Conservation (phyloP, 2,329 filamentous ascomycete species). For the Neonectria magnoliae region DNA sequence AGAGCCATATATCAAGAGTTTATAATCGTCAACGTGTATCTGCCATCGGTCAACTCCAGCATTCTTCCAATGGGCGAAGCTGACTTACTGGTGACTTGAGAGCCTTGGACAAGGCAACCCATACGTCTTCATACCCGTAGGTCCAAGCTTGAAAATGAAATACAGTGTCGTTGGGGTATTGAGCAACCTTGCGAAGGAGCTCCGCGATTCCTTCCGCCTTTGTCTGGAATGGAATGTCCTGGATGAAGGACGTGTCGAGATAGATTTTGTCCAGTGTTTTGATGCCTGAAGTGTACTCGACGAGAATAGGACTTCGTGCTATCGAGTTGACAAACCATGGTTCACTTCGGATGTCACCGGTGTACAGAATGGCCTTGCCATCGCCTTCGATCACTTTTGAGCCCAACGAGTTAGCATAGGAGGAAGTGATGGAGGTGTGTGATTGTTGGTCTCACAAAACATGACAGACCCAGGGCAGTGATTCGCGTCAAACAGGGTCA, state of each 20-base stretch:
- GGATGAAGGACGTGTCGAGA: slow-evolving; percentile 82
- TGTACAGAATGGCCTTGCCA: slow-evolving; percentile 81
- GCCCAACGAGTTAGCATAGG: neutral
- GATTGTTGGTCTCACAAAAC: slow-evolving; percentile 67
- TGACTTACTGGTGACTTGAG: slow-evolving; percentile 68
- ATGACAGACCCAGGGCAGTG: slow-evolving; percentile 92
- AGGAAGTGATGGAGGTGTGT: accelerated
- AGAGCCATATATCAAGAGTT: slow-evolving; percentile 75
- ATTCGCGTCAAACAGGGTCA: slow-evolving; percentile 90
- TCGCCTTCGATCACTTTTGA: slow-evolving; percentile 75
- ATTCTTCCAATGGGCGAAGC: neutral
- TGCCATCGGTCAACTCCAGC: slow-evolving; percentile 44
- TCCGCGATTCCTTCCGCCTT: slow-evolving; percentile 82
- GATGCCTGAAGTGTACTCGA: slow-evolving; percentile 76
- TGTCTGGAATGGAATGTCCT: slow-evolving; percentile 59
- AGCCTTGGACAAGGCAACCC: slow-evolving; percentile 79
- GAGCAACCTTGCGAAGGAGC: slow-evolving; percentile 72
- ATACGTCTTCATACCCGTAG: slow-evolving; percentile 90
- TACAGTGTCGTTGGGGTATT: slow-evolving; percentile 76
- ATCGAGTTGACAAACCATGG: slow-evolving; percentile 85
- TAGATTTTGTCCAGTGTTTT: slow-evolving; percentile 83
- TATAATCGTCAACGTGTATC: slow-evolving; percentile 87
- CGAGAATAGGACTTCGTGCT: slow-evolving; percentile 73
- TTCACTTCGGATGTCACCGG: slow-evolving; percentile 88
- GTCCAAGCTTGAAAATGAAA: slow-evolving; percentile 94